These are phyloP conservation scores for Macrocybe gigantea DNA, from an alignment of 768 basidiomycete genomes.

Conservation along the genomic window DNA sequence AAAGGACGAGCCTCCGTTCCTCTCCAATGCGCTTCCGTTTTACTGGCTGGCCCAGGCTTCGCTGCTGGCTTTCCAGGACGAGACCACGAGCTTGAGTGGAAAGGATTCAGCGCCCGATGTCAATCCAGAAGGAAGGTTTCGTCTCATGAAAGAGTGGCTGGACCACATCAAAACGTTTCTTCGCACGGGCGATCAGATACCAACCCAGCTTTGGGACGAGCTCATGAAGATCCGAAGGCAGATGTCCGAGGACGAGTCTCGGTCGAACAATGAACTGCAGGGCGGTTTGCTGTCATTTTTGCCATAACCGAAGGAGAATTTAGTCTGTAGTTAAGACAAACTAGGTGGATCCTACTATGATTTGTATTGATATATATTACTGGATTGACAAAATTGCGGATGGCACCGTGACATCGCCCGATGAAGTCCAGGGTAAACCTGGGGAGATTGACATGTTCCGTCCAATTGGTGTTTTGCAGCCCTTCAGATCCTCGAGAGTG, in stretches of 20 bases:
- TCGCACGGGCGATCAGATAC: slow-evolving; percentile 34
- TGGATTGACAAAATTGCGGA: too few species aligned
- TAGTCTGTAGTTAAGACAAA: not conserved
- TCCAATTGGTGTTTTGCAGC: too few species aligned
- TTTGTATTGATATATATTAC: too few species aligned
- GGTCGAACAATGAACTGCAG: slow-evolving; percentile 8
- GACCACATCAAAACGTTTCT: slow-evolving; percentile 41
- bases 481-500: too few species aligned
- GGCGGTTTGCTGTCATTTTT: slow-evolving; percentile 20
- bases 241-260: slow-evolving; percentile 11
- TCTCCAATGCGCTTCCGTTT: slow-evolving; percentile 45
- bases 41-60: slow-evolving; percentile 60
- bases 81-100: slow-evolving; percentile 17
- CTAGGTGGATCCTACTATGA: too few species aligned
- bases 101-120: slow-evolving; percentile 7
- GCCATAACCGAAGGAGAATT: slow-evolving; percentile 1
- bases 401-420: too few species aligned
- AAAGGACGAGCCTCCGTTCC: slow-evolving; percentile 28
- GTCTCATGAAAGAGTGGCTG: slow-evolving; percentile 45
- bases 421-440: too few species aligned
- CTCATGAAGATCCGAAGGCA: slow-evolving; percentile 33
- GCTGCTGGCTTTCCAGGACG: slow-evolving; percentile 46
- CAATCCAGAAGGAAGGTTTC: slow-evolving; percentile 35
- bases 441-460: too few species aligned
- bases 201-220: slow-evolving; percentile 43